Evolutionary conservation across 768 basidiomycete genomes (phyloP).

Genomic region (Hygrocybe coccinea): DNA sequence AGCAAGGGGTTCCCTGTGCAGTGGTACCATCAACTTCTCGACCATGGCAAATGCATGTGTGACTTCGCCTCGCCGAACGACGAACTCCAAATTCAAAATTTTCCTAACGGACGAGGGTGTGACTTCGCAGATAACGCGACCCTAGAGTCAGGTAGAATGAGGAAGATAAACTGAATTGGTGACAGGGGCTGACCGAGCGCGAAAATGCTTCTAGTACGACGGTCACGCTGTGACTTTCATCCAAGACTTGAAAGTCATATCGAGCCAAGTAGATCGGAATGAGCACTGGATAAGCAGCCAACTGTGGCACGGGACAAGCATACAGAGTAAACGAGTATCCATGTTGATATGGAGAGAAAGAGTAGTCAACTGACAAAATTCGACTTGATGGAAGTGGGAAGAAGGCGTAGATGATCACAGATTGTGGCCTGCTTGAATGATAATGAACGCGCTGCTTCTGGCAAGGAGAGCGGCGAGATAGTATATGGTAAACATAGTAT

Average conservation of each 20-base stretch:
- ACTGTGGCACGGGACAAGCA: conserved; percentile 28
- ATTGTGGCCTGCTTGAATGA: conserved; percentile 34
- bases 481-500: conserved; percentile 55
- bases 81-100: background rate
- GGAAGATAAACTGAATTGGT: background rate
- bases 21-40: background rate
- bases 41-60: background rate
- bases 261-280: conserved; percentile 59
- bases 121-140: conserved; percentile 11
- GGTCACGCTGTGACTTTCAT: conserved; percentile 13
- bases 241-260: conserved; percentile 34
- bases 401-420: conserved; percentile 36
- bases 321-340: conserved; percentile 4
- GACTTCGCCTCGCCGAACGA: background rate
- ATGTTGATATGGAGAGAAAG: background rate
- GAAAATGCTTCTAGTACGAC: conserved; percentile 33
- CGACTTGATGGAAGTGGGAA: conserved; percentile 40
- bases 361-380: conserved; percentile 48
- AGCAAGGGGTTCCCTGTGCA: background rate
- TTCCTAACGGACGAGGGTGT: conserved; percentile 4
- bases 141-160: conserved; percentile 7
- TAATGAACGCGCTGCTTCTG: conserved; percentile 32
- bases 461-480: conserved; percentile 47
- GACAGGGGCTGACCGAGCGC: conserved; percentile 18
- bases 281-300: conserved; percentile 58